These are phyloP conservation scores for Ceratobasidium sp. DNA, from an alignment of 1,284 basidiomycete genomes.

Conservation along the genomic window DNA sequence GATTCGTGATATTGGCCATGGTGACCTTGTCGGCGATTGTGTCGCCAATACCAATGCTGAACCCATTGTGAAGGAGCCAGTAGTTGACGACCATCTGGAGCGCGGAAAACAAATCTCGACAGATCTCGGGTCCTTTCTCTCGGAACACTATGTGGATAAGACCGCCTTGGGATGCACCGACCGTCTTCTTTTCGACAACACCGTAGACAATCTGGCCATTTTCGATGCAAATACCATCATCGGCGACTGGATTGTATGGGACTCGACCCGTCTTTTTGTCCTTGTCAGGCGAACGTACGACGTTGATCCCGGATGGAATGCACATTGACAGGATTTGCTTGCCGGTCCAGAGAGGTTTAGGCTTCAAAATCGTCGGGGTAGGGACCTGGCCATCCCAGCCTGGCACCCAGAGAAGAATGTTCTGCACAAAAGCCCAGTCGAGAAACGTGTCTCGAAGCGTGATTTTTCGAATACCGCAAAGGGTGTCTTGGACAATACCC, in stretches of 20 bases:
- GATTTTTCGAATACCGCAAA: slow-evolving; percentile 97
- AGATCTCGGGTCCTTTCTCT: slow-evolving; percentile 94
- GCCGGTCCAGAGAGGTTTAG: slow-evolving; percentile 97
- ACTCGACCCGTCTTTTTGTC: slow-evolving; percentile 50
- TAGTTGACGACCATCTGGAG: slow-evolving; percentile 96
- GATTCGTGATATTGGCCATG: slow-evolving; percentile 85
- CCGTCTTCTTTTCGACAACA: slow-evolving; percentile 97
- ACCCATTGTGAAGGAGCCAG: slow-evolving; percentile 99
- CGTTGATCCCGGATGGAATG: slow-evolving; percentile 97
- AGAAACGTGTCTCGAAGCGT: slow-evolving; percentile 93
- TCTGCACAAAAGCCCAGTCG: slow-evolving; percentile 94
- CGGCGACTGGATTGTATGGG: slow-evolving; percentile 82
- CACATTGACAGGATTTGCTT: slow-evolving; percentile 95
- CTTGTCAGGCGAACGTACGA: slow-evolving; percentile 79
- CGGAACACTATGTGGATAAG: slow-evolving; percentile 97
- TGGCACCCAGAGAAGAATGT: slow-evolving; percentile 96
- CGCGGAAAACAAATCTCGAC: slow-evolving; percentile 92
- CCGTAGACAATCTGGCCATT: slow-evolving; percentile 97
- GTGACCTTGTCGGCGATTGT: slow-evolving; percentile 93
- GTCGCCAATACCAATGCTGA: slow-evolving; percentile 98
- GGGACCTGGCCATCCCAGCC: slow-evolving; percentile 97
- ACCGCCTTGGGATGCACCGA: slow-evolving; percentile 93
- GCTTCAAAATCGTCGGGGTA: slow-evolving; percentile 93
- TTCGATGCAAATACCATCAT: slow-evolving; percentile 96
- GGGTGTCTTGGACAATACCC: slow-evolving; percentile 99